Evolutionary conservation across 805 yeast species (phyloP).

Genomic region (Jamesozyma lodderae): DNA sequence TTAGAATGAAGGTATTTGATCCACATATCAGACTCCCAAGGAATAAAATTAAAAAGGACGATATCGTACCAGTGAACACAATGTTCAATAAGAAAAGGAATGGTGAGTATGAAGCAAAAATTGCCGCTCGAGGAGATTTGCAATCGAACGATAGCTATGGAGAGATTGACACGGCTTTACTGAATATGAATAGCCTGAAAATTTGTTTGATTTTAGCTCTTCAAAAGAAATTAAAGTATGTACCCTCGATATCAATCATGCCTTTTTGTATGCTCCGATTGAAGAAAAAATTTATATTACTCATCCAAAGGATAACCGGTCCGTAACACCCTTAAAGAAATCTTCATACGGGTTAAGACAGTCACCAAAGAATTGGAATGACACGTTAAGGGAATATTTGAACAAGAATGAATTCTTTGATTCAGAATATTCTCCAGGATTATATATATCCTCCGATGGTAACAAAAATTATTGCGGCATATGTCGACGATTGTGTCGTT

Average conservation of each 20-base stretch:
- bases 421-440: background rate
- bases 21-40: background rate
- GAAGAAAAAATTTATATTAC: too few relatives aligned
- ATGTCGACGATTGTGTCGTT: background rate
- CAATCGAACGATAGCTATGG: constrained; percentile 1
- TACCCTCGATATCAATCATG: too few relatives aligned
- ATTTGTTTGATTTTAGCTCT: too few relatives aligned
- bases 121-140: constrained; percentile 5
- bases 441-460: background rate
- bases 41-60: background rate
- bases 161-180: background rate
- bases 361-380: too few relatives aligned
- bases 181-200: too few relatives aligned
- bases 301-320: too few relatives aligned
- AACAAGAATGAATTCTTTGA: background rate
- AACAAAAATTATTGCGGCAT: background rate
- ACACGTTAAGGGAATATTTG: background rate
- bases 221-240: too few relatives aligned
- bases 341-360: too few relatives aligned
- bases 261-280: too few relatives aligned
- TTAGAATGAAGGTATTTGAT: constrained; percentile 6
- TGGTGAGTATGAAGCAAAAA: constrained; percentile 5
- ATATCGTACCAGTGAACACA: background rate
- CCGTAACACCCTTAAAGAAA: too few relatives aligned
- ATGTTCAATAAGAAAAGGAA: constrained; percentile 5